phyloP scores from a whole-genome alignment of 2,329 filamentous ascomycete genomes.

The Colletotrichum orchidophilum region DNA sequence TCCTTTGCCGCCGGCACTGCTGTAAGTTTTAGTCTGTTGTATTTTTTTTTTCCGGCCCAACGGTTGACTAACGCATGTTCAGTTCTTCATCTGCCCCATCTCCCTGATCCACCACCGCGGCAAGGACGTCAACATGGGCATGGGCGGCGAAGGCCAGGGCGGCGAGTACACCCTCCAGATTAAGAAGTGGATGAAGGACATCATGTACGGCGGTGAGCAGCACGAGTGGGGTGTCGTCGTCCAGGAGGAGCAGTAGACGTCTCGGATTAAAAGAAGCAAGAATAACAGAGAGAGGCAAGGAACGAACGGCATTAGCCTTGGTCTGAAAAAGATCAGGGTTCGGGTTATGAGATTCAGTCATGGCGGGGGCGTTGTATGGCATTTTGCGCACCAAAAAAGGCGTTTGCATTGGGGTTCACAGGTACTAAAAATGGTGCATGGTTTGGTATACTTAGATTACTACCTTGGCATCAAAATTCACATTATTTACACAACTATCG shows the following conservation, averaged over 20 bases:
- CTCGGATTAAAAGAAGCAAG: not conserved
- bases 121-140: conserved; percentile 69
- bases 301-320: not conserved
- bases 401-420: not conserved
- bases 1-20: conserved; percentile 90
- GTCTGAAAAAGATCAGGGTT: not conserved
- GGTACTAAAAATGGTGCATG: not conserved
- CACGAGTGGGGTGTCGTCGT: conserved; percentile 78
- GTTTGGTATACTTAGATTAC: not conserved
- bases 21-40: conserved; percentile 57
- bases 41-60: not conserved
- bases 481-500: not conserved
- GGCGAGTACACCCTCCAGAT: conserved; percentile 68
- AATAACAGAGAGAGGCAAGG: not conserved
- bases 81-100: conserved; percentile 78
- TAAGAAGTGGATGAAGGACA: conserved; percentile 74
- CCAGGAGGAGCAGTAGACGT: conserved; percentile 61
- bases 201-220: conserved; percentile 77
- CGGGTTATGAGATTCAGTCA: not conserved
- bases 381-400: conserved; percentile 10
- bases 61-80: conserved; percentile 30
- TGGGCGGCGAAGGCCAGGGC: conserved; percentile 61
- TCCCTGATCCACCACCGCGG: conserved; percentile 75
- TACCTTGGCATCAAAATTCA: not conserved
- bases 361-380: conserved; percentile 8